Evolutionary conservation across 1,284 basidiomycete species (phyloP), one percentile per base, ranked within the genome.

Genomic region (Pseudozyma sp.): DNA sequence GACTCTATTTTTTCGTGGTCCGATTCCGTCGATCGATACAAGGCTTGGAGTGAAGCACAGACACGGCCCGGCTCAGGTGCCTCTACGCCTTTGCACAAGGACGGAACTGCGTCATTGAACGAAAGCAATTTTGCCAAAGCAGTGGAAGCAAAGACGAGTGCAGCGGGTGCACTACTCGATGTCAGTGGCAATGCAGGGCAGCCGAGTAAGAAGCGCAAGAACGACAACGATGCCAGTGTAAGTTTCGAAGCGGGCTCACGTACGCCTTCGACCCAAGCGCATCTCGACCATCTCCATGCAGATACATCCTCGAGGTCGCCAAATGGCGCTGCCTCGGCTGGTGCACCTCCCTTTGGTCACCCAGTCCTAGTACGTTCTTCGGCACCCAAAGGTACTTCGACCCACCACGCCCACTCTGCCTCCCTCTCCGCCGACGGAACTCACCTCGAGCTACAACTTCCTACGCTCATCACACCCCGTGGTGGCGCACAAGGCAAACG

Each of bases 1-100:
- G 70, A 76, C 58, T 80, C 77, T 31, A 82, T 82, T 68, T 82
- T 82, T 40, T 78, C 76, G 39, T 81, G 79, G 79, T 77, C 76
- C 45, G 78, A 79, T 51, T 81, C 80, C 35, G 71, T 72, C 18
- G 79, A 80, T 44, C 74, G 79, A 12, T 82, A 81, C 70, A 70
- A 80, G 62, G 70, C 75, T n/a, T 80, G 79, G 79, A 67, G 70
- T 52, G 77, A 80, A 55, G 77, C 72, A 25, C 78, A 76, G 31
- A 79, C 76, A 21, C 68, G 76, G 5, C 76, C 78, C 0, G 64
- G 68, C 13, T 72, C 68, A 9, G 78, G 78, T 16, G 59, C 77
- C 19, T 74, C 63, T 0, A 77, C 77, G 1, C 77, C 77, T 10
- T 43, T 61, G 8, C 48, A 66, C 42, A 39, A 5, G n/a, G 62